phyloP scores from a whole-genome alignment of 2,329 filamentous ascomycete genomes.

The Aspergillus brasiliensis region DNA sequence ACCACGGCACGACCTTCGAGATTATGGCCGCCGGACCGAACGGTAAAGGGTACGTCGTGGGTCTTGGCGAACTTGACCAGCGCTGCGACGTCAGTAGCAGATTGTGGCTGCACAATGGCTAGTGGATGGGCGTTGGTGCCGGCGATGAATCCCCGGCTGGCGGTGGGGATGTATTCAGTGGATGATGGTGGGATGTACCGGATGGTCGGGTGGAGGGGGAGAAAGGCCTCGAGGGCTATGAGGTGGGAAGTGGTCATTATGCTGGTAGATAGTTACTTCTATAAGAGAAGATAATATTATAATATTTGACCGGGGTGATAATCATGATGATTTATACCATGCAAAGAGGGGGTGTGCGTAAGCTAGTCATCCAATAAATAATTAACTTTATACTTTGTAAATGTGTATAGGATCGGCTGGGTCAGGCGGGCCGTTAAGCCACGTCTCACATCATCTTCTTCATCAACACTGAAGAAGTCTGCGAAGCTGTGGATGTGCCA shows the following conservation, averaged over 20 bases:
- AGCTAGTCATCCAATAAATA: too few species aligned
- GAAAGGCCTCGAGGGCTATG: conserved; percentile 9
- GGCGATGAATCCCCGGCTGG: conserved; percentile 5
- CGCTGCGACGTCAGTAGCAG: conserved; percentile 9
- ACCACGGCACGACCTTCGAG: conserved; percentile 14
- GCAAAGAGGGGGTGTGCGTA: too few species aligned
- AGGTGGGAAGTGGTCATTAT: background rate
- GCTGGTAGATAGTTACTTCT: too few species aligned
- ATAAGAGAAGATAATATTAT: too few species aligned
- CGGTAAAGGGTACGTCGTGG: conserved; percentile 13
- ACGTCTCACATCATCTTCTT: too few species aligned
- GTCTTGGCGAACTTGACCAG: conserved; percentile 13
- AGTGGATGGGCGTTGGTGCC: conserved; percentile 12
- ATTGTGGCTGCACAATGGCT: conserved; percentile 13
- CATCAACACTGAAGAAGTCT: too few species aligned
- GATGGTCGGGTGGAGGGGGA: conserved; percentile 10
- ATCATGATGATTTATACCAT: too few species aligned
- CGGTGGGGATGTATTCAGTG: background rate
- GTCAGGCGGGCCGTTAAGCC: too few species aligned
- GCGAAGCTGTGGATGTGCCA: too few species aligned
- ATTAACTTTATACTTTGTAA: too few species aligned
- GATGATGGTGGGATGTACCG: conserved; percentile 9
- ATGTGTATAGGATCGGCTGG: too few species aligned
- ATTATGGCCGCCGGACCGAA: conserved; percentile 24
- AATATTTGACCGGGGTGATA: too few species aligned